Base-by-base conservation (phyloP, 2,329 filamentous ascomycete species). In the Paracoccidioides brasiliensis region DNA sequence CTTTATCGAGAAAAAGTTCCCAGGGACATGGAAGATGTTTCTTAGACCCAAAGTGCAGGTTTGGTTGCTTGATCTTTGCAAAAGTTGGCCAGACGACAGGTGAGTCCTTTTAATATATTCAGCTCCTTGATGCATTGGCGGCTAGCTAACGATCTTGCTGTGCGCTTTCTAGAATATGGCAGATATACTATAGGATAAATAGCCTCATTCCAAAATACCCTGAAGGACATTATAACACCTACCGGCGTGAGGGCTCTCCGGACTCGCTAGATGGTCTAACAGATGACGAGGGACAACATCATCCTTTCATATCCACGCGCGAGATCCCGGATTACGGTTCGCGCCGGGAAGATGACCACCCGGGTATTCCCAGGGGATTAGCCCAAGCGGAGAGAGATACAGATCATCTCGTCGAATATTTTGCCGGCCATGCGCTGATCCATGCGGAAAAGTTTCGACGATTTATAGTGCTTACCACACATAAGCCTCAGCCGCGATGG, bases 351-450 rank as follows among this genome's bases (percentile, higher is more conserved):
- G 38, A 63, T 5, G 61, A 66, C 32, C 51, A 61, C 32, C 58
- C 59, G 5, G 42, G 55, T 5, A 62, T 67, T 7, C 66, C 64
- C 1, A 64, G 57, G 14, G 60, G 60, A 5, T 57, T 66, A n/a
- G 64, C 58, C 2, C 64, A 67, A 44, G 58, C 61, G 9, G 62
- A 66, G 30, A 61, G 65, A 30, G 62, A 71, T 41, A 60, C 67
- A 7, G 70, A 73, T 46, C 67, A 69, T 54, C 61, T 74, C 1
- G 62, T 68, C 5, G 69, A 73, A 54, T 66, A 69, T 35, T 72
- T 72, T 48, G 67, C 70, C 1, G 70, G 69, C 7, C 73, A 69
- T 69, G 59, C 61, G 1, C 54, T 71, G 5, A 54, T 68, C 10
- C 63, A 72, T 51, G 60, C 60, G 3, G 57, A 68, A 14, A 62